Evolutionary conservation across 2,329 filamentous ascomycete genomes (phyloP).

Genomic region (Parascedosporium putredinis): DNA sequence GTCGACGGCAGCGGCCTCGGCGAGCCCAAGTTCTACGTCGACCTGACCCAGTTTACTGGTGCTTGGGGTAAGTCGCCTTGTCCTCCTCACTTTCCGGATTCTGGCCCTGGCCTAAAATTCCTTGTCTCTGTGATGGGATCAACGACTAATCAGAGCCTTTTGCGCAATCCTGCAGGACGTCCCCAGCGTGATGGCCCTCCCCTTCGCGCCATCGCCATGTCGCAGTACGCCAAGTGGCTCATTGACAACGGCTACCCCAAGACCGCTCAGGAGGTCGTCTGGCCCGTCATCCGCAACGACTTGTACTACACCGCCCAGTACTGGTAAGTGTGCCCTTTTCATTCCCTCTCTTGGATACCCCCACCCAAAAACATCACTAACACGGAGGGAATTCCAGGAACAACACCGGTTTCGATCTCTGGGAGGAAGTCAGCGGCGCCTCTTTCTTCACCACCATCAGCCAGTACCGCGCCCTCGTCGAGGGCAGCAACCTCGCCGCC

Average conservation of each 20-base stretch:
- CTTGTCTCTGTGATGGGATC: too few relatives aligned
- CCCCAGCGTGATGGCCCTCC: slow-evolving; percentile 74
- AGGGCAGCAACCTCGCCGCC: slow-evolving; percentile 57
- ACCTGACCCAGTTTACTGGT: slow-evolving; percentile 53
- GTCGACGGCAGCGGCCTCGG: slow-evolving; percentile 46
- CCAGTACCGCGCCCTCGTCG: slow-evolving; percentile 58
- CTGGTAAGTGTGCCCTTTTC: slow-evolving; percentile 34
- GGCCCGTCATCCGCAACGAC: slow-evolving; percentile 69
- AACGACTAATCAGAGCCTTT: too few relatives aligned
- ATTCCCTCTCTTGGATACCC: too few relatives aligned
- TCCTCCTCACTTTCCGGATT: too few relatives aligned
- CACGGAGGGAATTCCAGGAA: too few relatives aligned
- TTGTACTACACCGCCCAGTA: slow-evolving; percentile 65
- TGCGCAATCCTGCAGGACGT: too few relatives aligned
- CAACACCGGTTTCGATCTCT: slow-evolving; percentile 60
- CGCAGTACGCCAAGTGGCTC: slow-evolving; percentile 63
- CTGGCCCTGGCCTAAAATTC: too few relatives aligned
- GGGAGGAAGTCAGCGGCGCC: slow-evolving; percentile 69
- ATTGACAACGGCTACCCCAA: slow-evolving; percentile 53
- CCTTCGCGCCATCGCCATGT: slow-evolving; percentile 62
- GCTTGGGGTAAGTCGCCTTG: slow-evolving; percentile 44
- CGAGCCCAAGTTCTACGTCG: slow-evolving; percentile 64
- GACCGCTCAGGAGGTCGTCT: slow-evolving; percentile 46
- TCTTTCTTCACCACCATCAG: slow-evolving; percentile 70
- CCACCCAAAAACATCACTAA: too few relatives aligned